Evolutionary conservation across 768 basidiomycete species (phyloP), one percentile per base, ranked within the genome.

Genomic region (Boletus pseudo-olivaceus): DNA sequence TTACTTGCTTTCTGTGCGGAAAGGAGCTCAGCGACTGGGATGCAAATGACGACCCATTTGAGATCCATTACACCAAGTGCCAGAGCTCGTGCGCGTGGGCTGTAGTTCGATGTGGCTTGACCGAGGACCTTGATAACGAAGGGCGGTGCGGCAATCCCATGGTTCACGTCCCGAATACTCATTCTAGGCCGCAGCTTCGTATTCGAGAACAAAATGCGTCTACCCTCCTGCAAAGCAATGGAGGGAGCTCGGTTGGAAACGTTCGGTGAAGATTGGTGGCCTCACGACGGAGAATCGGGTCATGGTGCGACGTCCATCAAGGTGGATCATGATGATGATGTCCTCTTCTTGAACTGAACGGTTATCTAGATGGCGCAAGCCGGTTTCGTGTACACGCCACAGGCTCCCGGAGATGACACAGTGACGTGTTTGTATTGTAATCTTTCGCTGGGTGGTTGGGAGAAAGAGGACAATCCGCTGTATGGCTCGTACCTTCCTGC

Each of bases 11-110:
- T 68, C 73, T 87, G 59, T 98, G 95, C 73, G 78, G 77, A 42
- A 90, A 94, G 62, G 78, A 87, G 56, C 77, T 98, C 9, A 82
- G 83, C 50, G 90, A 87, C 19, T 98, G 95, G 95, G 88, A 88
- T 44, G 77, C 76, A 42, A 74, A 82, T 1, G 94, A 98, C 62
- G 90, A 95, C 71, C 94, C 95, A 1, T 88, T 89, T 60, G 77
- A 82, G 38, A 86, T 96, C 37, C 95, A 98, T 64, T 85, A 79
- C 68, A 67, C 75, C 32, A 90, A 92, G 63, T 87, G 87, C 59
- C 75, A 75, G 17, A 68, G 65, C 44, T 71, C 69, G n/a, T 95
- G 93, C 69, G 76, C 84, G 6, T 97, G 93, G 93, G 93, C 91
- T 1, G 75, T 80, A 30, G 82, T 88, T 20, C 77, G 90, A 40